Evolutionary conservation across 352 stramenopile species (phyloP).

Genomic region (Globisporangium takayamanum): DNA sequence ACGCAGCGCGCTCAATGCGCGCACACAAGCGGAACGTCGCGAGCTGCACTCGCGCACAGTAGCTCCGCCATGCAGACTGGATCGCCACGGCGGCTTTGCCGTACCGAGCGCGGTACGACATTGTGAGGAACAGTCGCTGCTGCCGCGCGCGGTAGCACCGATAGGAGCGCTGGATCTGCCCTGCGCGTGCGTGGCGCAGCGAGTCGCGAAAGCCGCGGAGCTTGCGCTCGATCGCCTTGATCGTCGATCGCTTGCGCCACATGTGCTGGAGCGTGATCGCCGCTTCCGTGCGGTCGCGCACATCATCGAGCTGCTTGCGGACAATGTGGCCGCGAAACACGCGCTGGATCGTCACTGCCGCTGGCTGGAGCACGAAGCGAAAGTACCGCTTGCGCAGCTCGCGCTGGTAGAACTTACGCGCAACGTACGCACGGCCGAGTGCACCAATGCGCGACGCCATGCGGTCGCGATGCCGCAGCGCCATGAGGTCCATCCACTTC

Average conservation of each 20-base stretch:
- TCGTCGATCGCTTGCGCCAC: conserved; percentile 42
- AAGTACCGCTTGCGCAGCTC: conserved; percentile 39
- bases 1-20: conserved; percentile 55
- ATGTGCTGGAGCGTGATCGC: conserved; percentile 74
- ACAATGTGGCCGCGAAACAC: conserved; percentile 64
- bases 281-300: conserved; percentile 52
- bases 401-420: conserved; percentile 44
- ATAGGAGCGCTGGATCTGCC: conserved; percentile 50
- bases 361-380: conserved; percentile 38
- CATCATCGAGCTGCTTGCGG: conserved; percentile 42
- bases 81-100: conserved; percentile 55
- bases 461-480: conserved; percentile 30
- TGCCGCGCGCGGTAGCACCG: conserved; percentile 49
- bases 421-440: conserved; percentile 50
- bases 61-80: conserved; percentile 66
- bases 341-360: conserved; percentile 47
- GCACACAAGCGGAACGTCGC: conserved; percentile 65
- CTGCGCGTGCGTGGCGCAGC: conserved; percentile 33
- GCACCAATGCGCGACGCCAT: conserved; percentile 63
- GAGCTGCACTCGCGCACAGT: conserved; percentile 48
- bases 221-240: conserved; percentile 34
- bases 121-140: conserved; percentile 28
- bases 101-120: conserved; percentile 34
- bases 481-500: conserved; percentile 52
- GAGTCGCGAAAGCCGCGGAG: conserved; percentile 32